Evolutionary conservation across 1,284 basidiomycete species (phyloP).

Genomic region (Ceratorhiza oryzae-sativae): DNA sequence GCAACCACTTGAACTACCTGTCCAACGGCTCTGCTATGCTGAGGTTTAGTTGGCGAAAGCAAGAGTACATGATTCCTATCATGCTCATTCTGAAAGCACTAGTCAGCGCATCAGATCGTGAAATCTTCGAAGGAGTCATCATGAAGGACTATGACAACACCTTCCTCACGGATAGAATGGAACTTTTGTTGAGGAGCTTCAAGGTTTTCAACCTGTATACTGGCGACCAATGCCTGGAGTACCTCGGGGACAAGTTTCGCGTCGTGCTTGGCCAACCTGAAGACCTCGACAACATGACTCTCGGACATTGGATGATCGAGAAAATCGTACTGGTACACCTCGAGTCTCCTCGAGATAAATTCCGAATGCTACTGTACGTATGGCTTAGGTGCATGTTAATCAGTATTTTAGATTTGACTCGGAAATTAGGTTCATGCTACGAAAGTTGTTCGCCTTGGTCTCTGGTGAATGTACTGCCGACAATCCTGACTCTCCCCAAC

Average conservation of each 20-base stretch:
- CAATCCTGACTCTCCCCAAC: slow-evolving; percentile 98
- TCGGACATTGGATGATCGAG: slow-evolving; percentile 86
- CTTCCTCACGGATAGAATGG: slow-evolving; percentile 96
- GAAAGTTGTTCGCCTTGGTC: slow-evolving; percentile 93
- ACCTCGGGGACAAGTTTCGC: slow-evolving; percentile 97
- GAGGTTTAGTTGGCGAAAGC: slow-evolving; percentile 96
- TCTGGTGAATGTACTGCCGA: slow-evolving; percentile 91
- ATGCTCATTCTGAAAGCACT: slow-evolving; percentile 97
- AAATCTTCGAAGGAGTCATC: slow-evolving; percentile 97
- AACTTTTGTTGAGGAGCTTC: slow-evolving; percentile 96
- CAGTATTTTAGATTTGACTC: background rate
- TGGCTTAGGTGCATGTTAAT: slow-evolving; percentile 41
- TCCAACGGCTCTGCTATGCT: slow-evolving; percentile 95
- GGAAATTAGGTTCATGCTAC: slow-evolving; percentile 88
- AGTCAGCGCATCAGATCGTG: slow-evolving; percentile 93
- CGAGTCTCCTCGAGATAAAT: slow-evolving; percentile 91
- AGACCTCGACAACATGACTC: slow-evolving; percentile 86
- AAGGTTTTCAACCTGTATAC: slow-evolving; percentile 91
- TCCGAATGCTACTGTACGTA: slow-evolving; percentile 89
- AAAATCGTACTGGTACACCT: slow-evolving; percentile 93
- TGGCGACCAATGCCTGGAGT: slow-evolving; percentile 93
- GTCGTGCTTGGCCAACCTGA: slow-evolving; percentile 92
- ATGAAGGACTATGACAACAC: slow-evolving; percentile 98
- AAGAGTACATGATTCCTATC: slow-evolving; percentile 98
- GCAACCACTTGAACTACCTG: slow-evolving; percentile 97